Evolutionary conservation across 192 early-diverging fungal genomes (phyloP).

Genomic region (Podila verticillata): DNA sequence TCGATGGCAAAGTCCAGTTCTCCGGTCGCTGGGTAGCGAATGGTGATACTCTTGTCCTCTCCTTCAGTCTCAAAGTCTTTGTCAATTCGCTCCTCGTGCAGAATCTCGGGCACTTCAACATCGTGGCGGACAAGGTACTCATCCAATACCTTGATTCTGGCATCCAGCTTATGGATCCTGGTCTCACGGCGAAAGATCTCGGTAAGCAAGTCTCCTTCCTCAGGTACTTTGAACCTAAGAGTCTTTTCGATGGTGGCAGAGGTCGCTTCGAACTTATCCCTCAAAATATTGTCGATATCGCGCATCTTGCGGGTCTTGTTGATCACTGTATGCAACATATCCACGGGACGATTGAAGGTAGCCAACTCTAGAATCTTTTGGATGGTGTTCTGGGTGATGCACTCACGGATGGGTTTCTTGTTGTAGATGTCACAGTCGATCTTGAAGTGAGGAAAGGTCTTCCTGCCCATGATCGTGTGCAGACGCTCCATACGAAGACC

Average conservation of each 20-base stretch:
- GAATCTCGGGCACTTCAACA: too few relatives aligned
- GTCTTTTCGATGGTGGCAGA: background rate
- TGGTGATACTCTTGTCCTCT: background rate
- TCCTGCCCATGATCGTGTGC: slow-evolving; percentile 1
- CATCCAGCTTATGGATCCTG: too few relatives aligned
- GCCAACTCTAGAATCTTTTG: slow-evolving; percentile 3
- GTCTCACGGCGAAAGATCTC: too few relatives aligned
- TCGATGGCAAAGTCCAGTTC: background rate
- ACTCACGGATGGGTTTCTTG: slow-evolving; percentile 12
- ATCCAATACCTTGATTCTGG: too few relatives aligned
- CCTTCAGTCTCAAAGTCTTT: background rate
- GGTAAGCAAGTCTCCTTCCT: too few relatives aligned
- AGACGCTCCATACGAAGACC: background rate
- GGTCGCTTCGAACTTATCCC: background rate
- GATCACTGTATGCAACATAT: background rate
- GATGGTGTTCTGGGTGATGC: slow-evolving; percentile 19
- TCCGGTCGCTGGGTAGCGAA: background rate
- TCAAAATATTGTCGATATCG: slow-evolving; percentile 3
- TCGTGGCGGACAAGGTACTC: too few relatives aligned
- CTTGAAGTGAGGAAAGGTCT: background rate
- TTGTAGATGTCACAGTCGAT: slow-evolving; percentile 13
- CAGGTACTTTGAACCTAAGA: too few relatives aligned
- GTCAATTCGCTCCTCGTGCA: background rate
- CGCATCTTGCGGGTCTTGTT: slow-evolving; percentile 15
- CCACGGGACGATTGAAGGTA: background rate